Base-by-base conservation (phyloP, 225 moss, liverwort and hornwort genomes). In the Neckera pumila region DNA sequence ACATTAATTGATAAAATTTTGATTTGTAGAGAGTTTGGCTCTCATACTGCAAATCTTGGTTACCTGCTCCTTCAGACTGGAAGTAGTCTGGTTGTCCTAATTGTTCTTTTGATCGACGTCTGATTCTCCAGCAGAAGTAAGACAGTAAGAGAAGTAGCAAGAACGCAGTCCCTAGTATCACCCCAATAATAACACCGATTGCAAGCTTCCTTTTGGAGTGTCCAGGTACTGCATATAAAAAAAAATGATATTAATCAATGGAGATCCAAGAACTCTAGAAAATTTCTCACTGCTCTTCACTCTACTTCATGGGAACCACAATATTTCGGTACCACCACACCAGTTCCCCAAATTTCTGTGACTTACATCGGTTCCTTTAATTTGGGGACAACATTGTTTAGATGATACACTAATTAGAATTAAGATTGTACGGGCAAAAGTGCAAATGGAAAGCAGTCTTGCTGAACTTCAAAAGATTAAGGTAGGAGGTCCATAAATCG, bases 121-220 rank as follows among this genome's bases (percentile, higher is more conserved):
- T 86, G 26, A 36, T 47, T 76, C 81, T 93, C 86, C 91, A 89
- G 71, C 87, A 80, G 49, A 60, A 45, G 76, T 63, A 88, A 71
- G 53, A 38, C 40, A 89, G 18, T 27, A 66, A 33, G 28, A 90
- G 33, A 42, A 91, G 31, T 6, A 88, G 64, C 51, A 90, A 45
- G 11, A 88, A 17, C 49, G 63, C 88, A 33, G 58, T 8, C 64
- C 89, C 93, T 25, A 59, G 31, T 70, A 59, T 16, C 34, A 53
- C 81, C 30, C 91, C 86, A 51, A 91, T n/a, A 58, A 85, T 40
- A 23, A 62, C 80, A 53, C 56, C 88, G 16, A 86, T 38, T 10
- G 31, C 58, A 36, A 76, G 49, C 80, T 75, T 82, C 89, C 38
- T 90, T 63, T 51, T 71, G 45, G 60, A 38, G 36, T 31, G 5